Evolutionary conservation across 2,329 filamentous ascomycete species (phyloP).

Genomic region (Leptosphaerulina australis): DNA sequence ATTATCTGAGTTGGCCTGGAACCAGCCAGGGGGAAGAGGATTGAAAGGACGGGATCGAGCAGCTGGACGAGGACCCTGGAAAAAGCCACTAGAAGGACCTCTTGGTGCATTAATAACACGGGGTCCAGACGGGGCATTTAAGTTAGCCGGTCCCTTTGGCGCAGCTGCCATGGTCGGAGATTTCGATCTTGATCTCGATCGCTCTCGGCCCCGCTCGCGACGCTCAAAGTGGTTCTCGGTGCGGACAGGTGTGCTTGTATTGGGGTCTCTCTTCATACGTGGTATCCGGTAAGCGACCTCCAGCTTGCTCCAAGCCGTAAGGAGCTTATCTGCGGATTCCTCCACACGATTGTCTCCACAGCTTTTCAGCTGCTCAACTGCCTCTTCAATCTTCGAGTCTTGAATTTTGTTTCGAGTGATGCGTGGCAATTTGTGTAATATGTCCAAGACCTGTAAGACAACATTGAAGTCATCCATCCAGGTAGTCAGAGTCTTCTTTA

Average conservation of each 20-base stretch:
- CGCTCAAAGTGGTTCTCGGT: slow-evolving; percentile 66
- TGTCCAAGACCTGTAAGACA: slow-evolving; percentile 84
- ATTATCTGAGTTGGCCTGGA: slow-evolving; percentile 67
- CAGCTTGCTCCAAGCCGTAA: slow-evolving; percentile 87
- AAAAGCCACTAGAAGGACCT: slow-evolving; percentile 50
- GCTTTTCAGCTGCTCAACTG: slow-evolving; percentile 70
- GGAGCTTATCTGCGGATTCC: slow-evolving; percentile 70
- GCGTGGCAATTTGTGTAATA: slow-evolving; percentile 85
- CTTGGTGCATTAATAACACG: slow-evolving; percentile 63
- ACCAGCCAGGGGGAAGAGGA: slow-evolving; percentile 84
- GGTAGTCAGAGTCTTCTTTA: slow-evolving; percentile 82
- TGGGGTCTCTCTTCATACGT: slow-evolving; percentile 81
- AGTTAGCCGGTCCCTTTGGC: slow-evolving; percentile 50
- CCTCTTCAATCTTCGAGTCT: slow-evolving; percentile 90
- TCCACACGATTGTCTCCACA: slow-evolving; percentile 78
- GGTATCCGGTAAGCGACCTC: slow-evolving; percentile 93
- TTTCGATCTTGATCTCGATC: slow-evolving; percentile 56
- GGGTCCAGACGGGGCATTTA: slow-evolving; percentile 52
- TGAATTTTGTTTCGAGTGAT: slow-evolving; percentile 96
- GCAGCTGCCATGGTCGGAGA: slow-evolving; percentile 51
- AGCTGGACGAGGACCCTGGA: slow-evolving; percentile 59
- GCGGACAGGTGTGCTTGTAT: slow-evolving; percentile 51
- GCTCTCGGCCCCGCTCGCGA: slow-evolving; percentile 56
- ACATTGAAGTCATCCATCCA: slow-evolving; percentile 92
- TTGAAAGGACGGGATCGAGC: slow-evolving; percentile 60